These are phyloP conservation scores for Debaryomyces psychrophilus DNA, from an alignment of 1,139 yeast species.

Conservation along the genomic window DNA sequence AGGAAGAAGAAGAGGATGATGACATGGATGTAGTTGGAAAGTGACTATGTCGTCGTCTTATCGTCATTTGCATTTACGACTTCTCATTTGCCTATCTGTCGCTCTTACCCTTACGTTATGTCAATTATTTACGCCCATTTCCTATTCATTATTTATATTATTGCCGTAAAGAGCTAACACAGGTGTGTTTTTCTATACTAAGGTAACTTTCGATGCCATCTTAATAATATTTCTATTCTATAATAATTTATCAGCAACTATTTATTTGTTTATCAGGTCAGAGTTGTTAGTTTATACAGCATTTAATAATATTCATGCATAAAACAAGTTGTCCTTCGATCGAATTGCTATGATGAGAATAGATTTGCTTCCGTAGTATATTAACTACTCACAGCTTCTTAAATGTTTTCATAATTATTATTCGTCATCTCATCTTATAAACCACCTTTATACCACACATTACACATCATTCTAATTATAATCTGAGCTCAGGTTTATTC, in stretches of 20 bases:
- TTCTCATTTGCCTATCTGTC: conserved; percentile 2
- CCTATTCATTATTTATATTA: background rate
- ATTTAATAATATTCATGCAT: conserved; percentile 5
- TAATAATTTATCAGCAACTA: background rate
- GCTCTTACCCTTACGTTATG: background rate
- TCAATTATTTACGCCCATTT: background rate
- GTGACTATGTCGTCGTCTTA: conserved; percentile 14
- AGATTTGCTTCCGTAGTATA: too few relatives aligned
- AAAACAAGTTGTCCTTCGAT: background rate
- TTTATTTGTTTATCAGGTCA: background rate
- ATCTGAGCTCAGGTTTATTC: too few relatives aligned
- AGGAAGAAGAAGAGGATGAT: conserved; percentile 54
- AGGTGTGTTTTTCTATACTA: background rate
- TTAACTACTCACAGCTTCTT: background rate
- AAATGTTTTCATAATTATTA: background rate
- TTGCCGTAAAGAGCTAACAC: background rate
- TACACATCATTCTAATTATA: too few relatives aligned
- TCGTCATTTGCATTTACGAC: conserved; percentile 1
- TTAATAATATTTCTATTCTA: background rate
- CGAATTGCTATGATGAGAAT: too few relatives aligned
- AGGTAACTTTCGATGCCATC: background rate
- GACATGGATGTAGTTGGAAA: conserved; percentile 42
- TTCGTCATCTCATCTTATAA: background rate
- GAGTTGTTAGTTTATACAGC: conserved; percentile 8
- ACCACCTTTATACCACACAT: background rate